Evolutionary conservation across 768 basidiomycete species (phyloP).

Genomic region (Pholiota microspora): DNA sequence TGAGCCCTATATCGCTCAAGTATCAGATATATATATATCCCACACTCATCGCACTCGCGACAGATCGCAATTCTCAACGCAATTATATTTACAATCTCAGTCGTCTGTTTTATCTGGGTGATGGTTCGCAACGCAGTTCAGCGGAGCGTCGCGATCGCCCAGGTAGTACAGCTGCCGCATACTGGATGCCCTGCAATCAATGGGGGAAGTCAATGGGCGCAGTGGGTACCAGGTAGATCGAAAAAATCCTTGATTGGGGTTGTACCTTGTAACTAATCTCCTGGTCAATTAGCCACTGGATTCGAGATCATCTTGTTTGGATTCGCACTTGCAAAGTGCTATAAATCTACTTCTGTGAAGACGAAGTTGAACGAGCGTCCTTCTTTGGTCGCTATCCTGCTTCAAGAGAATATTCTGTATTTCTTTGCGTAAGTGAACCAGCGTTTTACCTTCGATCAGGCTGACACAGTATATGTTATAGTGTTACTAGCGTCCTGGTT

Average conservation of each 20-base stretch:
- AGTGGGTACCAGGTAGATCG: constrained; percentile 38
- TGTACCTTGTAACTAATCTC: too few species aligned
- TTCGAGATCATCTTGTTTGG: constrained; percentile 39
- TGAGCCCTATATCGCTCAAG: too few species aligned
- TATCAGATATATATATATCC: too few species aligned
- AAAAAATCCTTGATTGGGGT: neutral
- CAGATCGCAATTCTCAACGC: constrained; percentile 37
- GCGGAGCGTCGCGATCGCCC: constrained; percentile 32
- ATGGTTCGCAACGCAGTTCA: constrained; percentile 32
- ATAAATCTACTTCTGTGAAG: constrained; percentile 20
- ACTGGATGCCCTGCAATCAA: constrained; percentile 41
- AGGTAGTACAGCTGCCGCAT: constrained; percentile 32
- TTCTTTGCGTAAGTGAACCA: constrained; percentile 39
- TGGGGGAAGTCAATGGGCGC: constrained; percentile 37
- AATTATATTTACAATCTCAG: constrained; percentile 34
- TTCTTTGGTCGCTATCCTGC: constrained; percentile 31
- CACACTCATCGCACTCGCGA: too few species aligned
- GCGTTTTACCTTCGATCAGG: too few species aligned
- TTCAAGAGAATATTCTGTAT: constrained; percentile 41
- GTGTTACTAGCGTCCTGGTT: constrained; percentile 34
- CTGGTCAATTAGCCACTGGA: constrained; percentile 33
- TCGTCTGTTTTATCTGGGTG: constrained; percentile 38
- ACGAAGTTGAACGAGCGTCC: constrained; percentile 19
- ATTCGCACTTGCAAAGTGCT: constrained; percentile 34
- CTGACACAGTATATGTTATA: too few species aligned